Percentiles rank a stretch among this genome's conserved stretches.
phyloP scores from a whole-genome alignment of 805 yeast species.

The Cyberlindnera americana region DNA sequence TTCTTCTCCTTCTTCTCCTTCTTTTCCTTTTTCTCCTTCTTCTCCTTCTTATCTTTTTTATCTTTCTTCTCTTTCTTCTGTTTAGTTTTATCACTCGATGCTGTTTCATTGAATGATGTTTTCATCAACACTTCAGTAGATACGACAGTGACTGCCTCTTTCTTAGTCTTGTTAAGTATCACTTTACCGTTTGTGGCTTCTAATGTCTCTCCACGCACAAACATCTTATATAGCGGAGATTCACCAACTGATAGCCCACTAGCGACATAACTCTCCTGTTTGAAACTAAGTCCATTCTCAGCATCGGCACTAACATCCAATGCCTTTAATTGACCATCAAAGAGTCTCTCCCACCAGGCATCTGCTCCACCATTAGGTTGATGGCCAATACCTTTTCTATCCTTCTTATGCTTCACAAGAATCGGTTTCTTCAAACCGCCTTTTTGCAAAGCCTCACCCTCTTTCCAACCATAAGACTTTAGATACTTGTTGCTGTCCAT shows the following conservation, averaged over 20 bases:
- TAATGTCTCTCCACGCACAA: conserved; percentile 83
- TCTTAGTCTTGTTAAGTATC: conserved; percentile 15
- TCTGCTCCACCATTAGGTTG: conserved; percentile 54
- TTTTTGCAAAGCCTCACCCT: conserved; percentile 76
- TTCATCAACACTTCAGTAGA: conserved; percentile 11
- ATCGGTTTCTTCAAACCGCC: conserved; percentile 87
- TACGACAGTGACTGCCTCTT: not conserved
- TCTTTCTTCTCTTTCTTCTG: conserved; percentile 20
- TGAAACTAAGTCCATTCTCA: conserved; percentile 41
- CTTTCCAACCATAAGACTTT: conserved; percentile 82
- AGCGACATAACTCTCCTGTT: conserved; percentile 48
- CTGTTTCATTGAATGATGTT: conserved; percentile 15
- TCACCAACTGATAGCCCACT: conserved; percentile 44
- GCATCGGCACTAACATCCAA: conserved; percentile 50
- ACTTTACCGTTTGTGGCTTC: conserved; percentile 64
- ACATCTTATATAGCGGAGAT: conserved; percentile 80
- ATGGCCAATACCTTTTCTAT: conserved; percentile 87
- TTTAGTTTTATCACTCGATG: conserved; percentile 13
- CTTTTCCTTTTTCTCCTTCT: conserved; percentile 23
- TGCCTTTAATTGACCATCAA: conserved; percentile 86
- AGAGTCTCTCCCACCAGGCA: conserved; percentile 96
- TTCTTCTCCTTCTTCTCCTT: conserved; percentile 23
- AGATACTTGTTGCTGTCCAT: conserved; percentile 80
- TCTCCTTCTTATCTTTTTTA: conserved; percentile 21
- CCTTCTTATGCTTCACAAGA: conserved; percentile 85